These are phyloP conservation scores for Penicillium sp. DNA, from an alignment of 2,329 filamentous ascomycete species.

Conservation along the genomic window DNA sequence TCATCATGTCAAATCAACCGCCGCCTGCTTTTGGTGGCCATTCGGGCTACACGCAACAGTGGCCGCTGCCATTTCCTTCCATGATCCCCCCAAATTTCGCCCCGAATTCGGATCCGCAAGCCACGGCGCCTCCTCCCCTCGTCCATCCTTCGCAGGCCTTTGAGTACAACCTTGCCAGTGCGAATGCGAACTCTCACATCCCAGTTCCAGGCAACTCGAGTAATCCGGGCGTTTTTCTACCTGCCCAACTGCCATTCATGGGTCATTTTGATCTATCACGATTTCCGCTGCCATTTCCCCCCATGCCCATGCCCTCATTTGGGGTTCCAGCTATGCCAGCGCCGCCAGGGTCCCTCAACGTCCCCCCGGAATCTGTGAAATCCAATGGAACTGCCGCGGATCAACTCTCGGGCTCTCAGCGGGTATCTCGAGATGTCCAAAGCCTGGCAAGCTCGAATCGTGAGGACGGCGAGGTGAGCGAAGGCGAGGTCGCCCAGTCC, in stretches of 20 bases:
- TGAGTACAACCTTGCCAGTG: constrained; percentile 28
- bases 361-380: constrained; percentile 3
- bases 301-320: constrained; percentile 29
- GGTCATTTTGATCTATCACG: constrained; percentile 38
- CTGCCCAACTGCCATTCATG: constrained; percentile 34
- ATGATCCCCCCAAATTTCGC: constrained; percentile 31
- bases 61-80: constrained; percentile 36
- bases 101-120: constrained; percentile 28
- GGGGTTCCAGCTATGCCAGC: constrained; percentile 26
- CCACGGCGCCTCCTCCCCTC: constrained; percentile 26
- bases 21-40: constrained; percentile 47
- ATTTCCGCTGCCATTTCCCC: constrained; percentile 36
- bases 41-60: constrained; percentile 40
- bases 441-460: constrained; percentile 45
- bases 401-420: constrained; percentile 3
- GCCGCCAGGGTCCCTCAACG: constrained; percentile 19
- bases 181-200: constrained; percentile 34
- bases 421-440: constrained; percentile 24
- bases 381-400: not conserved
- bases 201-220: constrained; percentile 31
- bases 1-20: constrained; percentile 52
- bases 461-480: constrained; percentile 79
- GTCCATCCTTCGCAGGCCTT: constrained; percentile 15
- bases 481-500: constrained; percentile 55
- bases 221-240: constrained; percentile 27